phyloP scores from a whole-genome alignment of 257 asterid species.

The Solanum rostratum region DNA sequence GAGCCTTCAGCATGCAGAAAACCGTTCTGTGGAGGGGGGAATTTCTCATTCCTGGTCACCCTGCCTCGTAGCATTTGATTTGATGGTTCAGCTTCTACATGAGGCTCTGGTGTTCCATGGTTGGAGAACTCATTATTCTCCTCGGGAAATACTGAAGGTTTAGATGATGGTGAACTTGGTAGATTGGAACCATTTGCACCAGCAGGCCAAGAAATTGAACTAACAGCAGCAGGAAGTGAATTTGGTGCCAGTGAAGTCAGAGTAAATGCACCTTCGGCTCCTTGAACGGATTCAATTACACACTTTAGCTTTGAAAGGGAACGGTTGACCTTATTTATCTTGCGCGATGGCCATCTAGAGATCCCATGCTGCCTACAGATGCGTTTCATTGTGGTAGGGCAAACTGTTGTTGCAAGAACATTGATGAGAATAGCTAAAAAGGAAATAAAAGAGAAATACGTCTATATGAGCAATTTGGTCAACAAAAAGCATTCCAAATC shows the following conservation, averaged over 20 bases:
- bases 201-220: slow-evolving; percentile 58
- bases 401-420: slow-evolving; percentile 42
- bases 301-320: slow-evolving; percentile 70
- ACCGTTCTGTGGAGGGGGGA: background rate
- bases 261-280: slow-evolving; percentile 68
- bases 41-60: slow-evolving; percentile 14
- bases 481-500: background rate
- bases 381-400: slow-evolving; percentile 93
- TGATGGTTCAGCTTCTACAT: slow-evolving; percentile 23
- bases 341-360: slow-evolving; percentile 94
- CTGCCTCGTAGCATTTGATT: slow-evolving; percentile 22
- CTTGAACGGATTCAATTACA: slow-evolving; percentile 85
- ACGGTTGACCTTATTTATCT: slow-evolving; percentile 87
- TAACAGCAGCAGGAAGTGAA: slow-evolving; percentile 50
- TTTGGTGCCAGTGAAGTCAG: slow-evolving; percentile 49
- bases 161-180: slow-evolving; percentile 27
- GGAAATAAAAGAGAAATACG: background rate
- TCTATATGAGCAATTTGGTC: background rate
- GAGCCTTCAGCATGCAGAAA: slow-evolving; percentile 24
- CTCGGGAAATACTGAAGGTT: slow-evolving; percentile 40
- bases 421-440: background rate
- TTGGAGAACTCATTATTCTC: slow-evolving; percentile 23
- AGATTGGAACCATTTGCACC: slow-evolving; percentile 35
- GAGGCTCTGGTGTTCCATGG: slow-evolving; percentile 13
- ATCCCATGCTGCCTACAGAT: slow-evolving; percentile 93